phyloP scores from a whole-genome alignment of 2,329 filamentous ascomycete genomes.

The Beauveria caledonica region DNA sequence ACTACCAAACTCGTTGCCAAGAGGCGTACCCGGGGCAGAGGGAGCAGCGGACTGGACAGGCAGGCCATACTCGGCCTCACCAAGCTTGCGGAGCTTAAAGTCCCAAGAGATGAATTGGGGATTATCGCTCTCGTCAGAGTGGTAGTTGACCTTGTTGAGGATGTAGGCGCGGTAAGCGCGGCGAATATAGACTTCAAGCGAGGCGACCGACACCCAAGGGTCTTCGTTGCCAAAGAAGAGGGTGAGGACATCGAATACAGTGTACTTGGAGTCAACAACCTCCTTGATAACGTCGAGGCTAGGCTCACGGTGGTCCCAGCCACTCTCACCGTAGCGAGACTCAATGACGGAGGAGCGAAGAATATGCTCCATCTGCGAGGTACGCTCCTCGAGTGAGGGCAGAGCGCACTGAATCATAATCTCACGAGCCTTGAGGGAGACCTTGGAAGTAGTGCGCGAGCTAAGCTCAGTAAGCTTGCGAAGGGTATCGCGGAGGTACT shows the following conservation, averaged over 20 bases:
- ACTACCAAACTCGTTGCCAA: slow-evolving; percentile 35
- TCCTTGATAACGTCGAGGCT: slow-evolving; percentile 89
- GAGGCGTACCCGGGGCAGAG: slow-evolving; percentile 73
- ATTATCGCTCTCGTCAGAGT: slow-evolving; percentile 61
- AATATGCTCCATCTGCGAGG: slow-evolving; percentile 97
- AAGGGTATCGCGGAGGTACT: slow-evolving; percentile 75
- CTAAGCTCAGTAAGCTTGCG: slow-evolving; percentile 85
- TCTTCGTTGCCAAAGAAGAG: slow-evolving; percentile 94
- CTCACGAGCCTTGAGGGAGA: slow-evolving; percentile 93
- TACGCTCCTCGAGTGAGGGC: slow-evolving; percentile 90
- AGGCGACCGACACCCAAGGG: slow-evolving; percentile 86
- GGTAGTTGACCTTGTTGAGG: slow-evolving; percentile 82
- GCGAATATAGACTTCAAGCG: slow-evolving; percentile 91
- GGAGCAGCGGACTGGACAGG: slow-evolving; percentile 72
- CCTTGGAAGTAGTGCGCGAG: slow-evolving; percentile 75
- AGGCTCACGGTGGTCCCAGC: slow-evolving; percentile 92
- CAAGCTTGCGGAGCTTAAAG: slow-evolving; percentile 88
- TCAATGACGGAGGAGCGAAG: slow-evolving; percentile 90
- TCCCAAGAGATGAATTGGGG: slow-evolving; percentile 88
- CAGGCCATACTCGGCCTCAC: slow-evolving; percentile 81
- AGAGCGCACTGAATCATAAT: slow-evolving; percentile 95
- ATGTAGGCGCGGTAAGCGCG: slow-evolving; percentile 95
- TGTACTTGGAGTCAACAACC: slow-evolving; percentile 97
- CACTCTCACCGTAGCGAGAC: slow-evolving; percentile 94
- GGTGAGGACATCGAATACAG: slow-evolving; percentile 91